Base-by-base conservation (phyloP, 2,329 filamentous ascomycete species). In the Xylaria polymorpha region DNA sequence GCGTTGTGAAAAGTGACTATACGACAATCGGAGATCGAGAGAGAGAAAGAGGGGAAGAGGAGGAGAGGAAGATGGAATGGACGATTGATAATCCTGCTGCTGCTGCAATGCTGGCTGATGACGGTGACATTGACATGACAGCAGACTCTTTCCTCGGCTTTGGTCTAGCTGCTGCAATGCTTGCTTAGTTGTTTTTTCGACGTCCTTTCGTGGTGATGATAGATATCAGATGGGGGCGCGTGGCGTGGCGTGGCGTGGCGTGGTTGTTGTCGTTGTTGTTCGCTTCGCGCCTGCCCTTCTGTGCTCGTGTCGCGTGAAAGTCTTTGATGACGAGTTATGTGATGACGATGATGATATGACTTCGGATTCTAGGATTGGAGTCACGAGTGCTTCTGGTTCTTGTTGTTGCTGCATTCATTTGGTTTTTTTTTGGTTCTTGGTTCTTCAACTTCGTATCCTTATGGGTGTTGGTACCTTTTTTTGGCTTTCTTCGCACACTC, bases 111-210 rank as follows among this genome's bases (percentile, higher is more conserved):
- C 32, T 57, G 53, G 37, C 20, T 62, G 66, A 63, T 69, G 68
- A 71, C 59, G 14, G 43, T 69, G 62, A 66, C 58, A 63, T 66
- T 62, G 64, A 60, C 65, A 68, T 62, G 68, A 65, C 58, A 43
- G 44, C 61, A 46, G 37, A 35, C 56, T 44, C 32, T 44, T 48
- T n/a, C 35, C 29, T 53, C 53, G 48, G n/a, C 29, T 15, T 22
- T 58, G 9, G 53, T 39, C 53, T 58, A 18, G 29, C 39, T 58
- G 55, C 39, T 58, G 55, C 55, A 37, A 58, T 43, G 56, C 55
- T 53, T 44, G 51, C 57, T 53, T 44, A 12, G 29, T 29, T 64
- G 43, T 25, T 55, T n/a, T 37, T 50, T 41, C 32, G n/a, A 66
- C 58, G 51, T 67, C n/a, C 55, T 43, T 58, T 51, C 35, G 51